A percentile compares a stretch with the other conserved stretches of the same genome.
Evolutionary conservation across 108 stramenopile genomes (phyloP).

Genomic region (Cyclotella atomus): DNA sequence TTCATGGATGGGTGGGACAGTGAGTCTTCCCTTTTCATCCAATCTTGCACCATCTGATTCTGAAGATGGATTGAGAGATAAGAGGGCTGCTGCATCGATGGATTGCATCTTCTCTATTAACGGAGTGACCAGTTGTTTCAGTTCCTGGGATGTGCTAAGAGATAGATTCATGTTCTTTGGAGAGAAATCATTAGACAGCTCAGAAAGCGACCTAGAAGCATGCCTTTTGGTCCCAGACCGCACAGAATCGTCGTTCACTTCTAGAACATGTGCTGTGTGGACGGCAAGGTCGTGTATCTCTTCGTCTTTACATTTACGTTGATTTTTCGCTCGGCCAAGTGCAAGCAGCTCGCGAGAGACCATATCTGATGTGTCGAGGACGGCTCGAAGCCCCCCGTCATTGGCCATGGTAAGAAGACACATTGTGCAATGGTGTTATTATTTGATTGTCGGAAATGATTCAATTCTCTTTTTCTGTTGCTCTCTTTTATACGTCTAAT

Average conservation of each 20-base stretch:
- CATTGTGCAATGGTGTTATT: too few relatives aligned
- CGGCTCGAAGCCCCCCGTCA: conserved; percentile 38
- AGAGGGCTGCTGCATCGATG: conserved; percentile 58
- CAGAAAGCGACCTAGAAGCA: conserved; percentile 1
- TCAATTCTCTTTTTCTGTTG: background rate
- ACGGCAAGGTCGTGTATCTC: conserved; percentile 6
- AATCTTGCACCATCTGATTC: conserved; percentile 19
- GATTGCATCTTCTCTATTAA: conserved; percentile 48
- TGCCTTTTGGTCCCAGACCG: background rate
- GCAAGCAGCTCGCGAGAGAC: conserved; percentile 29
- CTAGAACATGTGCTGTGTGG: background rate
- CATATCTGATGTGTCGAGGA: conserved; percentile 29
- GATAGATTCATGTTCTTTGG: conserved; percentile 28
- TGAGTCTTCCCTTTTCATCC: conserved; percentile 24
- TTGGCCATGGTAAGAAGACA: conserved; percentile 39
- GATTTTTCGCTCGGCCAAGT: background rate
- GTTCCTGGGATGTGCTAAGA: conserved; percentile 18
- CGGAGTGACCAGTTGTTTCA: conserved; percentile 31
- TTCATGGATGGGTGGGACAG: conserved; percentile 67
- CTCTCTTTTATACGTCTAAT: too few relatives aligned
- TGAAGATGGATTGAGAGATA: conserved; percentile 50
- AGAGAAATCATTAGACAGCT: background rate
- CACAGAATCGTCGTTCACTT: background rate
- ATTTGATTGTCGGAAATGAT: background rate
- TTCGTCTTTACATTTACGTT: background rate